Evolutionary conservation across 306 rosid species (phyloP), one percentile per base, ranked within the genome.

Genomic region (Benincasa hispida): DNA sequence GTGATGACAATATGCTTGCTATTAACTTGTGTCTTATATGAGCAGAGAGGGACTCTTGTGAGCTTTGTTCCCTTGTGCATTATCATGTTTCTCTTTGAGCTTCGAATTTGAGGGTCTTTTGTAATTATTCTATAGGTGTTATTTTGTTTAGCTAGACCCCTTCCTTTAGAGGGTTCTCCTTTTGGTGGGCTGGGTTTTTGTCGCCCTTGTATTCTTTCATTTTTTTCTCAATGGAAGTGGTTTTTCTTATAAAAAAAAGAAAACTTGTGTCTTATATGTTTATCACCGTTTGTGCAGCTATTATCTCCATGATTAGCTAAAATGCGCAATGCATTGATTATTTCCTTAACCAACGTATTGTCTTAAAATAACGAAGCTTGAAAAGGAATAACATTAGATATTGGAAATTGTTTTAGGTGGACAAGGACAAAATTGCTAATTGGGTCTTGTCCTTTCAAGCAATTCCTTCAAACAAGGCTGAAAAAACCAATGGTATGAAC

Each of bases 401-500:
- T 62, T 47, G 42, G 28, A 10, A 32, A 72, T 57, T 45, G n/a
- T 45, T 61, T 77, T 72, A 91, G 97, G 84, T 89, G 60, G 91
- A 87, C 55, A 92, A 90, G 78, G 87, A 86, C 14, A 93, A 81
- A 13, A 78, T 89, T 79, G 86, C 85, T 53, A 79, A 79, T 58
- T 94, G 99, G 99, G 96, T 92, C 76, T 82, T 94, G 76, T 94
- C 97, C 27, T 88, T 94, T 65, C 93, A 88, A 85, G 85, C 89
- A 86, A 88, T 37, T 76, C 96, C 87, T 11, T 48, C 81, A 80
- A 74, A 70, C 74, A 47, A 50, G 47, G 77, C 73, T 57, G 91
- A 89, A 47, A 54, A 78, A 56, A 22, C 82, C 57, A 72, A 83
- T 76, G 91, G 97, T 90, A 87, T 25, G 81, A 47, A 27, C 17